Conservation (phyloP, 2,329 filamentous ascomycete genomes). For the Drechslerella coelobrocha region DNA sequence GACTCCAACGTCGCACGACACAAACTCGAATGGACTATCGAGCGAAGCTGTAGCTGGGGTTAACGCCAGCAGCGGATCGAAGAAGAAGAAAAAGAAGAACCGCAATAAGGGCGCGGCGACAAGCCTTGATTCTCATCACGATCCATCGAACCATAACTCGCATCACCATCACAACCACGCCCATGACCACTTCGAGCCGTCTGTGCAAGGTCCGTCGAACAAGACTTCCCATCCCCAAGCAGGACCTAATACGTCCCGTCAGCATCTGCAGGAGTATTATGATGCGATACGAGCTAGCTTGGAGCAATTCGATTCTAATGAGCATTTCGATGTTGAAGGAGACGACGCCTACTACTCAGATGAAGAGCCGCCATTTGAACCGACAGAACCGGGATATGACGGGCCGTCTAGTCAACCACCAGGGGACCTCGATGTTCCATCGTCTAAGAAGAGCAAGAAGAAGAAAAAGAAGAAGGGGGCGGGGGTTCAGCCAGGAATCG, state of each 20-base stretch:
- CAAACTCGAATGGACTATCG: slow-evolving; percentile 44
- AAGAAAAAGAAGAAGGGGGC: slow-evolving; percentile 61
- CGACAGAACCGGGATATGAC: slow-evolving; percentile 38
- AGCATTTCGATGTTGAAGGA: slow-evolving; percentile 50
- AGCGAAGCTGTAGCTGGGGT: slow-evolving; percentile 37
- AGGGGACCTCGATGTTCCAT: slow-evolving; percentile 27
- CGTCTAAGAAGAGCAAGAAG: slow-evolving; percentile 73
- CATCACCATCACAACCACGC: slow-evolving; percentile 6
- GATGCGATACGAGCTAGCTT: slow-evolving; percentile 51
- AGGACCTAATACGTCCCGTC: slow-evolving; percentile 50
- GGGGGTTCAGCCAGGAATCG: slow-evolving; percentile 52
- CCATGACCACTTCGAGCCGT: slow-evolving; percentile 50
- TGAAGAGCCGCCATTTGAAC: slow-evolving; percentile 40
- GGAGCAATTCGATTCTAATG: slow-evolving; percentile 51
- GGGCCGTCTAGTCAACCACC: slow-evolving; percentile 32
- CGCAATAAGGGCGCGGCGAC: slow-evolving; percentile 46
- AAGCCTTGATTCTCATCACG: slow-evolving; percentile 40
- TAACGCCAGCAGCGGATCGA: slow-evolving; percentile 27
- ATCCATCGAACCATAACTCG: slow-evolving; percentile 32
- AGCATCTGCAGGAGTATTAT: slow-evolving; percentile 51
- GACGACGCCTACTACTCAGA: slow-evolving; percentile 48
- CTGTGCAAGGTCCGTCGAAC: slow-evolving; percentile 51
- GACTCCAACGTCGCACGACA: slow-evolving; percentile 40
- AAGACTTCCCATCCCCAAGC: slow-evolving; percentile 50
- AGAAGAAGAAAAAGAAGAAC: slow-evolving; percentile 52